Evolutionary conservation across 768 basidiomycete genomes (phyloP).

Genomic region (Trametes maxima): DNA sequence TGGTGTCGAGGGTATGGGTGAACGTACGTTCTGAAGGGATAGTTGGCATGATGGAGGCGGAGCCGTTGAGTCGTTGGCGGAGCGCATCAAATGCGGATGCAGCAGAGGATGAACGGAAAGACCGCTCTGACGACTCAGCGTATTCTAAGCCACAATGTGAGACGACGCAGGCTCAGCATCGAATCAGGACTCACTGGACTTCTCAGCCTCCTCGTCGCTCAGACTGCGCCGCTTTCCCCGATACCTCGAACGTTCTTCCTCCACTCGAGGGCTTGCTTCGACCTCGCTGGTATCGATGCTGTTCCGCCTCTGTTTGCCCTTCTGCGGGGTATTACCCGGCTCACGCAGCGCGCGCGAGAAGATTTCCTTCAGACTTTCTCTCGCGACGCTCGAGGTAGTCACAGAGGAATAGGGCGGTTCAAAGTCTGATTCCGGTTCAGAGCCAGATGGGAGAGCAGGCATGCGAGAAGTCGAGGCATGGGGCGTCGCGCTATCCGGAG

Average conservation of each 20-base stretch:
- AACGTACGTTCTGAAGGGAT: conserved; percentile 25
- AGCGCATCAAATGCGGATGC: conserved; percentile 29
- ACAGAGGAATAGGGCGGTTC: conserved; percentile 47
- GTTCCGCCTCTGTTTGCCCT: conserved; percentile 50
- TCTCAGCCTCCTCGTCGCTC: conserved; percentile 70
- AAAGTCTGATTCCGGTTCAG: conserved; percentile 61
- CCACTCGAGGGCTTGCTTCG: conserved; percentile 52
- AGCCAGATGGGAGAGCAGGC: conserved; percentile 35
- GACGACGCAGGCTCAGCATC: not conserved
- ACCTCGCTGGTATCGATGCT: conserved; percentile 64
- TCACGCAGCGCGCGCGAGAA: conserved; percentile 69
- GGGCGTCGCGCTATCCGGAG: conserved; percentile 38
- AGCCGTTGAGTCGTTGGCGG: conserved; percentile 23
- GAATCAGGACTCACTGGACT: conserved; percentile 46
- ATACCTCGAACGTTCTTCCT: conserved; percentile 43
- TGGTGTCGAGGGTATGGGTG: not conserved
- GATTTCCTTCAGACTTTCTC: conserved; percentile 62
- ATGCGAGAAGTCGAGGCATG: conserved; percentile 32
- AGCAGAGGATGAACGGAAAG: conserved; percentile 16
- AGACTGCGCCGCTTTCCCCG: conserved; percentile 60
- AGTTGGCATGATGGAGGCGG: conserved; percentile 21
- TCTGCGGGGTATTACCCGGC: conserved; percentile 65
- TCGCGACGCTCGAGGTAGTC: conserved; percentile 48
- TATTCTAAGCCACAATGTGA: conserved; percentile 8
- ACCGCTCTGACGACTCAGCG: conserved; percentile 17